Evolutionary conservation across 2,329 filamentous ascomycete species (phyloP).

Genomic region (Epichloe glyceriae): DNA sequence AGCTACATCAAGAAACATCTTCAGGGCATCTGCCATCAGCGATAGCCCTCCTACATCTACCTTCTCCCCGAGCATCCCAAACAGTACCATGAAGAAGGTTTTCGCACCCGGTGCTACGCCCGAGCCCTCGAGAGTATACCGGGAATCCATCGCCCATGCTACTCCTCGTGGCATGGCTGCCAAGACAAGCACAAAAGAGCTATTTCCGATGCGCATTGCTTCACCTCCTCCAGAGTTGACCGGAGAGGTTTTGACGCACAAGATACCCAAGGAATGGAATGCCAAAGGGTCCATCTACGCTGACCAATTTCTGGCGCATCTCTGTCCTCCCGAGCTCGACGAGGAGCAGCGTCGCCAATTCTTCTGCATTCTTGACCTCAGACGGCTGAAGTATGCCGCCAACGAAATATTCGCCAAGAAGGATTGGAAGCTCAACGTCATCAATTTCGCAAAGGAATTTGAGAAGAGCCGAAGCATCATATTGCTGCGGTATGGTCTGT

Average conservation of each 20-base stretch:
- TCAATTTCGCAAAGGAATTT: slow-evolving; percentile 51
- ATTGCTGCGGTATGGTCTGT: slow-evolving; percentile 47
- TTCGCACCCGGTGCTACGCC: slow-evolving; percentile 34
- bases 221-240: slow-evolving; percentile 43
- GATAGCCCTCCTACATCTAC: slow-evolving; percentile 19
- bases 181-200: slow-evolving; percentile 34
- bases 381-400: slow-evolving; percentile 47
- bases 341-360: slow-evolving; percentile 49
- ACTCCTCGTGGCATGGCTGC: slow-evolving; percentile 36
- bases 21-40: slow-evolving; percentile 25
- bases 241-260: slow-evolving; percentile 39
- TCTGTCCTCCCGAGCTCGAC: slow-evolving; percentile 43
- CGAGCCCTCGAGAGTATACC: slow-evolving; percentile 28
- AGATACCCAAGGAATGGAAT: slow-evolving; percentile 39
- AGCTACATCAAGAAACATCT: slow-evolving; percentile 27
- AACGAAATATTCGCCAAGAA: slow-evolving; percentile 48
- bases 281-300: slow-evolving; percentile 44
- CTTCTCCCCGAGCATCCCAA: slow-evolving; percentile 34
- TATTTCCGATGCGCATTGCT: slow-evolving; percentile 46
- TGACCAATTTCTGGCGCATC: slow-evolving; percentile 43
- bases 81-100: slow-evolving; percentile 32
- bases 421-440: slow-evolving; percentile 49
- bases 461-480: slow-evolving; percentile 51
- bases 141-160: slow-evolving; percentile 33
- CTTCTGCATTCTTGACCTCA: slow-evolving; percentile 49